Percentiles rank a stretch among this genome's conserved stretches.
Evolutionary conservation across 306 rosid species (phyloP).

Genomic region (Canavalia gladiata): DNA sequence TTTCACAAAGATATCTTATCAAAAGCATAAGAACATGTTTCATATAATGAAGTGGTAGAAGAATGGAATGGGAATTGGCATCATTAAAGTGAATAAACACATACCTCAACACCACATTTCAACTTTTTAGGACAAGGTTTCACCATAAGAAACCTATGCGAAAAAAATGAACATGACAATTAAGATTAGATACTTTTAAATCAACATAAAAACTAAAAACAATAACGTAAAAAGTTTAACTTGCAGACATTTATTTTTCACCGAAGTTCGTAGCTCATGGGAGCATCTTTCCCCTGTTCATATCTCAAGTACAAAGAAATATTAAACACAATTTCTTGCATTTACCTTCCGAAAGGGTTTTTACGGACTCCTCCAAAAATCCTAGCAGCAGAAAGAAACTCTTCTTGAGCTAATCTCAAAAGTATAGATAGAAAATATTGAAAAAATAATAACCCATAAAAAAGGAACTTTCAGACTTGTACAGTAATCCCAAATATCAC

Average conservation of each 20-base stretch:
- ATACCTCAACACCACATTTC: slow-evolving; percentile 97
- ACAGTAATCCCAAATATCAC: slow-evolving; percentile 68
- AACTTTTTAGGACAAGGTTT: slow-evolving; percentile 97
- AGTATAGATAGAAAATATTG: neutral
- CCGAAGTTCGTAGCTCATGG: neutral
- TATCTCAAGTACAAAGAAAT: slow-evolving; percentile 2
- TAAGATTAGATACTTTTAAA: neutral
- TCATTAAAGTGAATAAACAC: slow-evolving; percentile 33
- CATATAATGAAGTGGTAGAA: slow-evolving; percentile 4
- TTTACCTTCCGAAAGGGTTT: slow-evolving; percentile 97
- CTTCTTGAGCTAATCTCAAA: slow-evolving; percentile 20
- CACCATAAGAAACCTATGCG: slow-evolving; percentile 94
- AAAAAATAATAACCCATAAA: neutral
- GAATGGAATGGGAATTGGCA: neutral
- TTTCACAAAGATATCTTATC: slow-evolving; percentile 2
- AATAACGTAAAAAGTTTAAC: neutral
- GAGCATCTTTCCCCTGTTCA: neutral
- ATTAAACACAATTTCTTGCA: neutral
- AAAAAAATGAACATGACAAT: slow-evolving; percentile 13
- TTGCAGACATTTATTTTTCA: slow-evolving; percentile 21
- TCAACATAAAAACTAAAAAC: slow-evolving; percentile 10
- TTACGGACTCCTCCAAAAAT: slow-evolving; percentile 96
- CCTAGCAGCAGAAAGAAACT: slow-evolving; percentile 64
- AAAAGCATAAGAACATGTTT: slow-evolving; percentile 15
- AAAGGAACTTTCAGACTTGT: slow-evolving; percentile 2